Evolutionary conservation across 768 basidiomycete genomes (phyloP).

Genomic region (Multifurca ochricompacta): DNA sequence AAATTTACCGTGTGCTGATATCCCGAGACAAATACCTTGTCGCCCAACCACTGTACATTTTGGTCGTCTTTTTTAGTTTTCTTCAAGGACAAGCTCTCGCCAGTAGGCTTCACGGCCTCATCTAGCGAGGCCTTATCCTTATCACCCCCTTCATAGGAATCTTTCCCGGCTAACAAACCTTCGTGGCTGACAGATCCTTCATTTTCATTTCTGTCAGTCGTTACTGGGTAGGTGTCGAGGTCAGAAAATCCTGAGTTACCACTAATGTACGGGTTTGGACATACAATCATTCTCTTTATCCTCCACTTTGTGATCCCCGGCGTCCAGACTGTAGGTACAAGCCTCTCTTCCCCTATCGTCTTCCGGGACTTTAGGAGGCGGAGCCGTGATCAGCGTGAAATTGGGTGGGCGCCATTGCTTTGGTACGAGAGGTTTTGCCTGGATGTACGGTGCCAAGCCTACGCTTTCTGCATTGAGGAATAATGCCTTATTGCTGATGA

Average conservation of each 20-base stretch:
- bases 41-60: slow-evolving; percentile 54
- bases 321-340: not conserved
- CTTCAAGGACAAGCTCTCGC: not conserved
- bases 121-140: not conserved
- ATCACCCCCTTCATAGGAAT: not conserved
- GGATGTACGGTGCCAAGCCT: slow-evolving; percentile 67
- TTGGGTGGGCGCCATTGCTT: slow-evolving; percentile 59
- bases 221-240: not conserved
- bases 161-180: not conserved
- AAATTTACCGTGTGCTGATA: not conserved
- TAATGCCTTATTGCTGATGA: slow-evolving; percentile 70
- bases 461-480: slow-evolving; percentile 44
- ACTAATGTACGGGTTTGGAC: not conserved
- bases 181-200: not conserved
- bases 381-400: slow-evolving; percentile 28
- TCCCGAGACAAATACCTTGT: slow-evolving; percentile 50
- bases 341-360: not conserved
- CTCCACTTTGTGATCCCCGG: not conserved
- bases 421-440: slow-evolving; percentile 58
- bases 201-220: not conserved
- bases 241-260: not conserved
- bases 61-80: slow-evolving; percentile 29
- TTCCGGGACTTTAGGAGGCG: not conserved
- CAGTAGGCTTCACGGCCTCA: not conserved
- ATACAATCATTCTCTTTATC: not conserved